Base-by-base conservation (phyloP, 2,329 filamentous ascomycete genomes). In the Penicillium griseofulvum region DNA sequence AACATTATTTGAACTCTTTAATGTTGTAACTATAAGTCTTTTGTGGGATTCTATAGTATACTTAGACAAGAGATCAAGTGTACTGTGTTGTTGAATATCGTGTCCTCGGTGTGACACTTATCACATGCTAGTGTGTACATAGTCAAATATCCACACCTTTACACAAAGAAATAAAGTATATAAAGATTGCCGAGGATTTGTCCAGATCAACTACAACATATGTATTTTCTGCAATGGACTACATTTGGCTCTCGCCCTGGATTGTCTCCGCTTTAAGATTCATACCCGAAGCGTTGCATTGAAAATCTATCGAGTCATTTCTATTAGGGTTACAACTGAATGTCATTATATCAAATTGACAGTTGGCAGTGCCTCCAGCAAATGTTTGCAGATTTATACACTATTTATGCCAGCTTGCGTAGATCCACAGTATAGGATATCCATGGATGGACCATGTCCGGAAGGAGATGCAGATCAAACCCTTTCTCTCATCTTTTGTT, bases 51-150 rank as follows among this genome's bases (percentile, higher is more conserved):
- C 4, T 22, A 4, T 22, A 22, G 22, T 22, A 22, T 3, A 22
- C 22, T 22, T 22, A 4, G 22, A 22, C 8, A 9, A 19, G 10
- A 9, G 14, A 24, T 41, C 9, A 8, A 28, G 36, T 14, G 12
- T 2, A 38, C 12, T 31, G 24, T 41, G n/a, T n/a, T 41, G 37
- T 12, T 16, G 26, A 31, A 39, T 26, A 28, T 16, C 19, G 4
- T 34, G 16, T 39, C 42, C 42, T 47, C 36, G 24, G 48, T 12
- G 28, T n/a, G 29, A 29, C 4, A n/a, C 29, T 26, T 29, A 44
- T 51, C 52, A 54, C 52, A 55, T 55, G 52, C 52, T 39, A 54
- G 39, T 33, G 8, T 22, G 22, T 22, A 22, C 3, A 22, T 45
- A 33, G 1, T 22, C 17, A 11, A 34, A 22, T 37, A 10, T 26